Percentiles rank a stretch among this genome's conserved stretches.
phyloP scores from a whole-genome alignment of 2,329 filamentous ascomycete species.

The Diaporthe vexans region DNA sequence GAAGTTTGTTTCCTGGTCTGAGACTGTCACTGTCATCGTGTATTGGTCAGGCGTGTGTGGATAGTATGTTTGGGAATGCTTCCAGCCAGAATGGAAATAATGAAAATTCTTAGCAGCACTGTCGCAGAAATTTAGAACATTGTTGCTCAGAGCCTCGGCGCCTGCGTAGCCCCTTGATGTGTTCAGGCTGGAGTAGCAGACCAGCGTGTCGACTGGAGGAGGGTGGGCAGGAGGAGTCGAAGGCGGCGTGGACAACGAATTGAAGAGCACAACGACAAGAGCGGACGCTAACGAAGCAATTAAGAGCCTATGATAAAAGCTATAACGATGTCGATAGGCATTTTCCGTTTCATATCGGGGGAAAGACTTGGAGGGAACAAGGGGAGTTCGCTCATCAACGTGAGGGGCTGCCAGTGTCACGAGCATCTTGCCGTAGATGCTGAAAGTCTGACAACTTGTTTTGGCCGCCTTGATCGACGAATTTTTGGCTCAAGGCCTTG shows the following conservation, averaged over 20 bases:
- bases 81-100: neutral
- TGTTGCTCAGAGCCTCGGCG: neutral
- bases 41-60: constrained; percentile 18
- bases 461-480: neutral
- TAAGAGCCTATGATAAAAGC: neutral
- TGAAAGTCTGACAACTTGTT: neutral
- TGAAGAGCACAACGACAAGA: neutral
- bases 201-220: neutral
- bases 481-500: neutral
- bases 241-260: neutral
- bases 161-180: neutral
- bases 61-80: constrained; percentile 15
- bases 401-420: neutral
- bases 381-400: neutral
- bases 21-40: constrained; percentile 9
- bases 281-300: neutral
- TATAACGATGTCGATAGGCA: neutral
- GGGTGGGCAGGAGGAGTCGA: neutral
- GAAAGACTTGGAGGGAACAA: neutral
- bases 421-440: neutral
- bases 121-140: neutral
- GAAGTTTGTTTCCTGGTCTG: constrained; percentile 6
- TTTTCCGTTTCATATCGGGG: neutral
- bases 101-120: neutral
- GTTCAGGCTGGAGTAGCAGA: neutral